phyloP scores from a whole-genome alignment of 1,284 basidiomycete genomes.

The Jaminaea rosea region DNA sequence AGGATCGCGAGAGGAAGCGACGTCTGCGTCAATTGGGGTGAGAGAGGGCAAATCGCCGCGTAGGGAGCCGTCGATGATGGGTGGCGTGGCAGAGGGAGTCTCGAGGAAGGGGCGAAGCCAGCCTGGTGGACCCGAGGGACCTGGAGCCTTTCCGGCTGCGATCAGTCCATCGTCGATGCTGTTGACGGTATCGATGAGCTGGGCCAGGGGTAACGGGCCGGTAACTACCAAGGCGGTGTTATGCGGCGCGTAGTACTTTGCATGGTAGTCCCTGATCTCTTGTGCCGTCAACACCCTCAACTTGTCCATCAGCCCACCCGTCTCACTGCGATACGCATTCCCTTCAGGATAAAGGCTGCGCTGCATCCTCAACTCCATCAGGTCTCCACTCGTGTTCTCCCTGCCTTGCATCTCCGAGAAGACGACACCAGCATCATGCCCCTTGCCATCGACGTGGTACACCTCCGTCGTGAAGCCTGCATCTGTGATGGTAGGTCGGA shows the following conservation, averaged over 20 bases:
- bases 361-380: conserved; percentile 63
- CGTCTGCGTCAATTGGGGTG: conserved; percentile 29
- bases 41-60: conserved; percentile 21
- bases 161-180: conserved; percentile 34
- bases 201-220: conserved; percentile 60
- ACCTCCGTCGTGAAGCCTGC: conserved; percentile 81
- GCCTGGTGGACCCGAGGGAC: conserved; percentile 62
- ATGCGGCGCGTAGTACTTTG: conserved; percentile 84
- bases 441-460: conserved; percentile 73
- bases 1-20: conserved; percentile 10
- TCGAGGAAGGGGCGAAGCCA: conserved; percentile 95
- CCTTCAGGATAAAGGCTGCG: conserved; percentile 67
- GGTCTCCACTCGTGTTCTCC: conserved; percentile 80
- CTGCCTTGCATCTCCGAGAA: conserved; percentile 82
- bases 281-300: conserved; percentile 76
- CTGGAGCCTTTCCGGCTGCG: conserved; percentile 50
- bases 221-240: conserved; percentile 77
- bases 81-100: conserved; percentile 63
- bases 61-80: conserved; percentile 48
- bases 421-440: conserved; percentile 89
- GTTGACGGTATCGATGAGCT: conserved; percentile 58
- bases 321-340: conserved; percentile 91
- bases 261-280: conserved; percentile 80
- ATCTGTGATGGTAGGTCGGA: conserved; percentile 88
- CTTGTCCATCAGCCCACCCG: conserved; percentile 88